These are phyloP conservation scores for Clathrus columnatus DNA, from an alignment of 768 basidiomycete species.

Conservation along the genomic window DNA sequence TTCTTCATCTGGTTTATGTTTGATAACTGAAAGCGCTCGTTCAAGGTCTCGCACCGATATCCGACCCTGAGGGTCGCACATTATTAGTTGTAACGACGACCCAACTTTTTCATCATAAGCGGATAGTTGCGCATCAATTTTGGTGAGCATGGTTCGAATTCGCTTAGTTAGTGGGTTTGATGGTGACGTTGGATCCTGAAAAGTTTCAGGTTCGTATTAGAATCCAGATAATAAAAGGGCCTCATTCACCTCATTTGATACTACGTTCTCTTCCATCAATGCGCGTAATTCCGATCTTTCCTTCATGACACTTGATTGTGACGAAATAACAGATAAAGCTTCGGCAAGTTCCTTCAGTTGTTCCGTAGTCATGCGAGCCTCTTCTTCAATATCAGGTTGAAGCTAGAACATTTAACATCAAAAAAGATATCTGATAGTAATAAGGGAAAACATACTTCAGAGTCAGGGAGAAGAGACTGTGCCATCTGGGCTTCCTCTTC, in stretches of 20 bases:
- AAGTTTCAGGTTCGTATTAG: not conserved
- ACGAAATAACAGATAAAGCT: slow-evolving; percentile 81
- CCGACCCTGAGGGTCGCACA: slow-evolving; percentile 75
- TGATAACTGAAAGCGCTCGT: slow-evolving; percentile 87
- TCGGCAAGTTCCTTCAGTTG: slow-evolving; percentile 92
- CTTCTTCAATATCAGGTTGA: slow-evolving; percentile 51
- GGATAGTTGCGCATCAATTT: slow-evolving; percentile 86
- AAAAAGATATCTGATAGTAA: not conserved
- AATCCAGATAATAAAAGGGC: slow-evolving; percentile 1
- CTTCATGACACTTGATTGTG: slow-evolving; percentile 90
- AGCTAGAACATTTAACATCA: slow-evolving; percentile 39
- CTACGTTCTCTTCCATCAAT: slow-evolving; percentile 91
- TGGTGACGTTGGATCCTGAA: slow-evolving; percentile 74
- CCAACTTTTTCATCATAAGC: slow-evolving; percentile 88
- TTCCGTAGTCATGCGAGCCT: slow-evolving; percentile 94
- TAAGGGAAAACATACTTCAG: slow-evolving; percentile 51
- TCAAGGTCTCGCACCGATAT: slow-evolving; percentile 85
- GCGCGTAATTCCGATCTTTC: slow-evolving; percentile 86
- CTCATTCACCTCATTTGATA: slow-evolving; percentile 66
- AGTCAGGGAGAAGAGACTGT: slow-evolving; percentile 77
- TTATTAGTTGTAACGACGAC: slow-evolving; percentile 76
- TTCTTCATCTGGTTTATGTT: slow-evolving; percentile 86
- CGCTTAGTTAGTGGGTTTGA: slow-evolving; percentile 88
- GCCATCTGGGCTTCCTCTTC: slow-evolving; percentile 68
- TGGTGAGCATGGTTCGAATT: slow-evolving; percentile 90